Evolutionary conservation across 1,284 basidiomycete genomes (phyloP), one percentile per base, ranked within the genome.

Genomic region (Ceratobasidium sp.): DNA sequence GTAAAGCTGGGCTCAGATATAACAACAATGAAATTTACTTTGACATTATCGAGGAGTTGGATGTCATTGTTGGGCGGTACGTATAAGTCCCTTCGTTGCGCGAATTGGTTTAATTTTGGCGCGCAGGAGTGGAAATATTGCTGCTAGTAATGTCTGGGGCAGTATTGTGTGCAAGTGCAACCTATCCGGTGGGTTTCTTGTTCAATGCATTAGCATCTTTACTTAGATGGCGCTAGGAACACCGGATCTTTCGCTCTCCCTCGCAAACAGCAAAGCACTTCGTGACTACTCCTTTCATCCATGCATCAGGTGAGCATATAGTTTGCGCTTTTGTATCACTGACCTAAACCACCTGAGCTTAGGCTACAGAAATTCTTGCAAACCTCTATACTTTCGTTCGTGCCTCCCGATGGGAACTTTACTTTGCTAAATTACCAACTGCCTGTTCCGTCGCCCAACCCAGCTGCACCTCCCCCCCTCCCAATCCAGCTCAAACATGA

Each of bases 21-120:
- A 90, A 92, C 52, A 93, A 90, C 83, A 98, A 98, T 82, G 97
- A 99, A 84, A 93, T 98, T 44, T 96, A 95, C 83, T 95, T 99
- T 82, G 97, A 99, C 82, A 89, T 98, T 77, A 88, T 90, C 2
- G 97, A 99, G 83, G 90, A 92, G 71, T 86, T 98, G 76, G 91
- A 90, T 79, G 92, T 93, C 1, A 90, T 96, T 62, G 90, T 98
- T 37, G 95, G 95, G 82, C 92, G 91, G 91, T 94, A 81, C 79
- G 90, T 83, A 29, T 1, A 34, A 6, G 6, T 37, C 19, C 7
- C 32, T 25, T 15, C 19, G 22, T 43, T 51, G 46, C 40, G n/a
- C 49, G 37, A 66, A 2, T 6, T 19, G 9, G 40, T 25, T n/a
- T 22, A n/a, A 29, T 29, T 61, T 9, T 37, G 44, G 32, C 54